Evolutionary conservation across 768 basidiomycete species (phyloP).

Genomic region (Termitomyces sp.): DNA sequence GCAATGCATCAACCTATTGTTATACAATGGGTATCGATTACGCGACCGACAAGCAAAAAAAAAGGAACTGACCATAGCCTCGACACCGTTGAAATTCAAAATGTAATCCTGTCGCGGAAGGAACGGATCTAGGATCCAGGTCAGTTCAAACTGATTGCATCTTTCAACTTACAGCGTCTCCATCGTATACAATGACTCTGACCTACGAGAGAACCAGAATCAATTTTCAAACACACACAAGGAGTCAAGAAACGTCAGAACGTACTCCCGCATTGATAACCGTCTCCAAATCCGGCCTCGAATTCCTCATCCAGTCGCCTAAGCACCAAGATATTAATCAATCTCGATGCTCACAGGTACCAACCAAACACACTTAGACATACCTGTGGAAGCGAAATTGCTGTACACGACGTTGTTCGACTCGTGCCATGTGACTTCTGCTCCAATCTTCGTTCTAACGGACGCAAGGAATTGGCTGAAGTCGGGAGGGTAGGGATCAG

Average conservation of each 20-base stretch:
- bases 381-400: slow-evolving; percentile 47
- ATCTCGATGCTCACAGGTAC: background rate
- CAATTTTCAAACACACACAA: background rate
- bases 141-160: background rate
- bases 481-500: slow-evolving; percentile 48
- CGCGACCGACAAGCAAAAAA: background rate
- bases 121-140: background rate
- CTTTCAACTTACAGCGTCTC: slow-evolving; percentile 43
- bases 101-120: slow-evolving; percentile 39
- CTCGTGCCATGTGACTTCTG: slow-evolving; percentile 37
- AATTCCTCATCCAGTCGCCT: slow-evolving; percentile 58
- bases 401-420: slow-evolving; percentile 37
- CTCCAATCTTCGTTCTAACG: slow-evolving; percentile 35
- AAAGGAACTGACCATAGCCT: slow-evolving; percentile 42
- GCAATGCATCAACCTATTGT: slow-evolving; percentile 38
- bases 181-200: slow-evolving; percentile 48
- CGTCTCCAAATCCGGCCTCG: slow-evolving; percentile 42
- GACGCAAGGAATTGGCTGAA: slow-evolving; percentile 28
- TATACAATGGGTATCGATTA: background rate
- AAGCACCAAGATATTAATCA: background rate
- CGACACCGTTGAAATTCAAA: slow-evolving; percentile 50
- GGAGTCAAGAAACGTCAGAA: background rate
- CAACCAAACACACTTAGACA: slow-evolving; percentile 1
- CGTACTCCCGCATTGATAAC: slow-evolving; percentile 55
- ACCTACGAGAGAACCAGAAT: slow-evolving; percentile 18